Evolutionary conservation across 164 flowering plant species (phyloP), one percentile per base, ranked within the genome.

Genomic region (Kalanchoe fedtschenkoi): DNA sequence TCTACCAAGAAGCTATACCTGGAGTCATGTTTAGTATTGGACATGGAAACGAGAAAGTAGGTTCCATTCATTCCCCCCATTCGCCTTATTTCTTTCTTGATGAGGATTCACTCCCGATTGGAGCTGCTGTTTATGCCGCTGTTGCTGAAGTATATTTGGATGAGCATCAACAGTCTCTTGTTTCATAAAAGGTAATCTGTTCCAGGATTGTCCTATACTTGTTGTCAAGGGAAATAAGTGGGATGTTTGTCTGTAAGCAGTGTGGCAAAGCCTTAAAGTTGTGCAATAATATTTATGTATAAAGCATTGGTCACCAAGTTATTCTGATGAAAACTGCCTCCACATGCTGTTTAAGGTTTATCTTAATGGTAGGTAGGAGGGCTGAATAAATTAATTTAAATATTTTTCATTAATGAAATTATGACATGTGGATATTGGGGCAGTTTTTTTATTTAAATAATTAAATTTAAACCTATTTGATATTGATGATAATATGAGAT

Each of bases 51-150:
- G 86, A 83, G 70, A 58, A 65, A 34, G 19, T 77, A 61, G 93
- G 95, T 10, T 74, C 93, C 1, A 56, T 79, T 72, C 80, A 86
- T 65, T 72, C 81, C 15, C 91, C 85, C 2, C 98, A 92, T 60
- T 81, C 89, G 3, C 91, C 96, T 47, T 44, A 81, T 71, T 92
- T 87, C 72, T 78, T 84, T 60, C 74, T 92, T 30, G 98, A 92
- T 64, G 96, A 92, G 69, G 83, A 76, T 74, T 84, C 74, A 30
- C 88, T 92, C 38, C 95, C 98, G 11, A 74, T 89, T 51, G 96
- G 98, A 4, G 93, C 96, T 0, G 96, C 96, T 6, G 6, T 92
- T 10, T 77, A 76, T 59, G 58, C 95, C 46, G 83, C 86, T 66
- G 34, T 89, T 39, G 93, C 88, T 5, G 91, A 85, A 62, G 16